Conservation (phyloP, 371 early-diverging fungal species). For the Syncephalis plumigaleata region DNA sequence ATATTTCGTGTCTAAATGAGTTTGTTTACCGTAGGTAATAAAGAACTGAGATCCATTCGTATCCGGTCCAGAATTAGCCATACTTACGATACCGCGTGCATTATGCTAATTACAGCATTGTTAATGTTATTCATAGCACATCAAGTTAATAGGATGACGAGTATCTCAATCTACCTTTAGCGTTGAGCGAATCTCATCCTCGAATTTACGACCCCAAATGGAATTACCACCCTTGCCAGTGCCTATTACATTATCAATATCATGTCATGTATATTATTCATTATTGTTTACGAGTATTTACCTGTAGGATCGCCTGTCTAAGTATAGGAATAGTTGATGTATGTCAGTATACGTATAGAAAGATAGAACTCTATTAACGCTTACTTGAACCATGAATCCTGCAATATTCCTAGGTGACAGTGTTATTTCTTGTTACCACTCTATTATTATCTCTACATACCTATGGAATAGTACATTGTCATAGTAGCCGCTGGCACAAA, state of each 20-base stretch:
- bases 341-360: neutral
- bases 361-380: neutral
- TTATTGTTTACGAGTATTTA: neutral
- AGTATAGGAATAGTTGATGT: neutral
- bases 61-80: conserved; percentile 90
- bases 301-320: conserved; percentile 8
- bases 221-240: conserved; percentile 78
- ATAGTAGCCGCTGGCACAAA: conserved; percentile 88
- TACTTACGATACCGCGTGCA: conserved; percentile 70
- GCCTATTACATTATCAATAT: conserved; percentile 31
- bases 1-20: conserved; percentile 80
- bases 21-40: conserved; percentile 68
- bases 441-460: too few relatives aligned
- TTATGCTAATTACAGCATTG: conserved; percentile 38
- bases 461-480: conserved; percentile 62
- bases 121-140: neutral
- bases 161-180: conserved; percentile 37
- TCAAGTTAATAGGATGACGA: neutral
- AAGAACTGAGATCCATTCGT: conserved; percentile 89
- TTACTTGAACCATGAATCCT: conserved; percentile 79
- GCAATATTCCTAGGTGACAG: conserved; percentile 58
- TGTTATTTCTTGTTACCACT: too few relatives aligned
- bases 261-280: conserved; percentile 59
- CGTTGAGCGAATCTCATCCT: conserved; percentile 73
- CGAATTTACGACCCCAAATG: conserved; percentile 73